Base-by-base conservation (phyloP, 139 green algal genomes). In the Parachlorella kessleri region DNA sequence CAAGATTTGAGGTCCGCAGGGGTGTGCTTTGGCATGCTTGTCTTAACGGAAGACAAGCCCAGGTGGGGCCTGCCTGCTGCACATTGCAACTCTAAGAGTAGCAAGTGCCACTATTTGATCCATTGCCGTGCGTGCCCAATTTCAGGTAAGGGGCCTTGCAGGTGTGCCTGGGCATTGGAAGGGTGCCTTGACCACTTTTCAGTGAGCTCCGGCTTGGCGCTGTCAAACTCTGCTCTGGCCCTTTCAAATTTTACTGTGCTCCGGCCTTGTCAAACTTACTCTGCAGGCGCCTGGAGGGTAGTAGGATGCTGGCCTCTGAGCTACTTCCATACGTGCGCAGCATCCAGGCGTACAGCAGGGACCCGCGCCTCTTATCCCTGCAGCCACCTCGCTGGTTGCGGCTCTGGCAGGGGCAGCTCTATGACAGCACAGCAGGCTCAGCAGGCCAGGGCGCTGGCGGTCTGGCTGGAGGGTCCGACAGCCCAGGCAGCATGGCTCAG, bases 371-470 rank as follows among this genome's bases (percentile, higher is more conserved):
- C 18, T 35, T 73, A 28, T 72, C 26, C 10, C 72, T 81, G 64
- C 76, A 70, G 75, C 82, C 82, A 4, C 7, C 66, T 2, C 36
- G 42, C 33, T 87, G 82, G 82, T 37, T 48, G 7, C 72, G 71
- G 4, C 66, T 81, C 24, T 87, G 82, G 82, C 14, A 81, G 35
- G 82, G 82, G 10, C 41, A 77, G 55, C 23, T 87, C 38, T 70
- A 64, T 41, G 73, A 73, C 14, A 59, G 48, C 48, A 59, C 14
- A 18, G 14, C 48, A 28, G 48, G 48, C 14, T n/a, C n/a, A n/a
- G n/a, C n/a, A n/a, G n/a, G n/a, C n/a, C n/a, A n/a, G n/a, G n/a
- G n/a, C n/a, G n/a, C n/a, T n/a, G n/a, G n/a, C n/a, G n/a, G n/a
- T n/a, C n/a, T n/a, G 48, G 48, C 14, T 14, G 48, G 21, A 59